phyloP scores from a whole-genome alignment of 192 early-diverging fungal genomes.

The Geranomyces michiganensis region DNA sequence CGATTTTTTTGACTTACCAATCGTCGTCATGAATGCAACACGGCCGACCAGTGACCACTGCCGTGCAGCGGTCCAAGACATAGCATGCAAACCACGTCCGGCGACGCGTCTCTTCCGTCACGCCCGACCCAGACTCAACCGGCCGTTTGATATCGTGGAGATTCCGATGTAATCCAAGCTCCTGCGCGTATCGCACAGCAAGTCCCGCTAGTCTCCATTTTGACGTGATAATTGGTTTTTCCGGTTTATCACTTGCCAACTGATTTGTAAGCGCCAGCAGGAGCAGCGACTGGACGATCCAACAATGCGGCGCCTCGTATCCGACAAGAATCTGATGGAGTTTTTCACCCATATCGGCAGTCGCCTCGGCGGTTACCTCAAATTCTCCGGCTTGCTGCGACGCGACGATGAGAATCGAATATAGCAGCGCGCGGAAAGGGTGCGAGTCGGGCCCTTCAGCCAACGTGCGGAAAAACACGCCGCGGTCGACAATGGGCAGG shows the following conservation, averaged over 20 bases:
- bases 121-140: constrained; percentile 27
- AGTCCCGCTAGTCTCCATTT: constrained; percentile 17
- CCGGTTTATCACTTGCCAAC: neutral
- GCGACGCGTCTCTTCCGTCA: constrained; percentile 22
- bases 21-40: constrained; percentile 27
- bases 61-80: constrained; percentile 19
- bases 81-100: constrained; percentile 28
- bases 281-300: constrained; percentile 22
- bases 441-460: constrained; percentile 25
- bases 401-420: constrained; percentile 17
- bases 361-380: neutral
- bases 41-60: constrained; percentile 23
- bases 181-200: constrained; percentile 25
- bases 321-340: constrained; percentile 13
- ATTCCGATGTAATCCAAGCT: constrained; percentile 33
- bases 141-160: constrained; percentile 34
- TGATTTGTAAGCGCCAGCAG: constrained; percentile 8
- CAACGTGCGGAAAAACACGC: constrained; percentile 20
- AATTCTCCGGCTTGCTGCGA: constrained; percentile 2
- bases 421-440: constrained; percentile 25
- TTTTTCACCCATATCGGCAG: constrained; percentile 6
- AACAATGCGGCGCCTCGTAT: constrained; percentile 25
- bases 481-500: constrained; percentile 29
- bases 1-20: constrained; percentile 14
- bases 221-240: constrained; percentile 6